A percentile compares a stretch with the other conserved stretches of the same genome.
Conservation (phyloP, 495 filamentous ascomycete species). For the Letharia columbiana region DNA sequence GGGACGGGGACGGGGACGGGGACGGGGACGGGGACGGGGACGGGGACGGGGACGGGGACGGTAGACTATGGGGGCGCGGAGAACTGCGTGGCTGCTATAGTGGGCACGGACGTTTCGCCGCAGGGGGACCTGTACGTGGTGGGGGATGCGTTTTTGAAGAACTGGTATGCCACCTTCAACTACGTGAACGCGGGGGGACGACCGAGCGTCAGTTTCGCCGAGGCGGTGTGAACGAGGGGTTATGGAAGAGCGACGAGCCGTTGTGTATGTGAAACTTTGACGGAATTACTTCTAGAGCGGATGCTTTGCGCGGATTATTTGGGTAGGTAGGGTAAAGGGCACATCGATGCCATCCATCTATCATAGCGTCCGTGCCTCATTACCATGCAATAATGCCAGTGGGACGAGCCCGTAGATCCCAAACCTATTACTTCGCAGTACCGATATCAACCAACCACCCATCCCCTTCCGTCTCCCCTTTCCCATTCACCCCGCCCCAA, state of each 20-base stretch:
- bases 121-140: neutral
- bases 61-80: neutral
- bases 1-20: neutral
- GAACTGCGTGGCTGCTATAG: neutral
- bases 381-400: too few relatives aligned
- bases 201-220: neutral
- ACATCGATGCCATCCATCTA: too few relatives aligned
- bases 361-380: too few relatives aligned
- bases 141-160: neutral
- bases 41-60: neutral
- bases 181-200: neutral
- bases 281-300: neutral
- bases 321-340: too few relatives aligned
- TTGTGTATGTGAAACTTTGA: neutral
- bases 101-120: neutral
- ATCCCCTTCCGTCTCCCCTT: constrained; percentile 42
- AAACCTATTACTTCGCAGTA: neutral
- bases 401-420: neutral
- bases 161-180: neutral
- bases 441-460: constrained; percentile 40
- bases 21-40: neutral
- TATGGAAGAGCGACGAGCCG: neutral
- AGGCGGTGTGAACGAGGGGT: neutral
- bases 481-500: constrained; percentile 45
- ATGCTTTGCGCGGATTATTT: neutral